Percentiles rank a stretch among this genome's conserved stretches.
Conservation (phyloP, 2,329 filamentous ascomycete genomes). For the Sporothrix globosa region DNA sequence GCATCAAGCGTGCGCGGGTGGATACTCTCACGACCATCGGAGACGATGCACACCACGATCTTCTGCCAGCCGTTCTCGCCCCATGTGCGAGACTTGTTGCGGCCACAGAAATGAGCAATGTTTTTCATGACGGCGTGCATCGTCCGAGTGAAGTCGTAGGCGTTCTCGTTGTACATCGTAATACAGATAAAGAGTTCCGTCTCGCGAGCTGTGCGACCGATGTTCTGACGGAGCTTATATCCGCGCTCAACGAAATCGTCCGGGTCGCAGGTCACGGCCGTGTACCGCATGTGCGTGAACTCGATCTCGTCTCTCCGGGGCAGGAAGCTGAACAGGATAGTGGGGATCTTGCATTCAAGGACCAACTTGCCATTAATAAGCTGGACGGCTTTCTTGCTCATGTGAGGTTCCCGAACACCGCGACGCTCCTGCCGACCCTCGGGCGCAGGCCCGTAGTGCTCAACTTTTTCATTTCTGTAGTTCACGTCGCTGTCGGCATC, state of each 20-base stretch:
- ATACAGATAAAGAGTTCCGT: conserved; percentile 96
- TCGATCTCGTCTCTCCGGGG: conserved; percentile 90
- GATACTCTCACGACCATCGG: conserved; percentile 86
- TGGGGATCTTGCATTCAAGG: conserved; percentile 98
- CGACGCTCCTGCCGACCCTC: conserved; percentile 83
- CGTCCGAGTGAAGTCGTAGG: conserved; percentile 92
- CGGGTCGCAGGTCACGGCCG: conserved; percentile 92
- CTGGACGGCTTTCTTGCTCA: conserved; percentile 90
- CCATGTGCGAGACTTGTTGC: conserved; percentile 92
- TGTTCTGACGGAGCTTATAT: conserved; percentile 84
- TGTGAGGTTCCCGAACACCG: conserved; percentile 83
- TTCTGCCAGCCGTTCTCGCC: conserved; percentile 98
- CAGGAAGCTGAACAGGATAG: conserved; percentile 95
- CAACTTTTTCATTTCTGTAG: conserved; percentile 59
- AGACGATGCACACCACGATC: conserved; percentile 96
- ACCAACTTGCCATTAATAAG: conserved; percentile 98
- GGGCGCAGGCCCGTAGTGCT: conserved; percentile 86
- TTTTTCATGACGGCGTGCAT: conserved; percentile 99
- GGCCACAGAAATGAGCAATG: conserved; percentile 92
- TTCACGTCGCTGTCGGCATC: conserved; percentile 10
- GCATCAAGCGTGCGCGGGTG: conserved; percentile 92
- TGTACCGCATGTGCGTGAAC: conserved; percentile 95
- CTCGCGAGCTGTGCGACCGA: conserved; percentile 89
- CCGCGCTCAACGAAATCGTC: conserved; percentile 87
- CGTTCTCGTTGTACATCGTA: conserved; percentile 99